Percentiles rank a stretch among this genome's conserved stretches.
These are phyloP conservation scores for Saturnispora halmiae DNA, from an alignment of 805 yeast species.

Conservation along the genomic window DNA sequence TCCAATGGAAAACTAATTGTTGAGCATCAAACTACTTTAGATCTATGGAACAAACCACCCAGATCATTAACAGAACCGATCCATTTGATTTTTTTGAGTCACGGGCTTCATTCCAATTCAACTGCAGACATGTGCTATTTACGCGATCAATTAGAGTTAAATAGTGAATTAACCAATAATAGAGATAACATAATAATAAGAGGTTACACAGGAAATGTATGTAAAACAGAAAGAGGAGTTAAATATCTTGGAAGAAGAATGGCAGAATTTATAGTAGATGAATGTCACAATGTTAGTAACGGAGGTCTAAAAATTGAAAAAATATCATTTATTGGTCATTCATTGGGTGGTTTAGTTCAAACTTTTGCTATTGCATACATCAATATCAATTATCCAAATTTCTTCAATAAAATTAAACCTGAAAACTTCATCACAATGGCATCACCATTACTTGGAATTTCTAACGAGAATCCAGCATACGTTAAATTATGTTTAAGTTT, in stretches of 20 bases:
- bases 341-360: conserved; percentile 88
- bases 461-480: conserved; percentile 79
- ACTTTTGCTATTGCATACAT: conserved; percentile 84
- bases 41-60: conserved; percentile 69
- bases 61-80: conserved; percentile 42
- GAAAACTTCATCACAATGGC: conserved; percentile 77
- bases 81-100: conserved; percentile 81
- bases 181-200: conserved; percentile 67
- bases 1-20: conserved; percentile 31
- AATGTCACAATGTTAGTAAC: no score
- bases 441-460: conserved; percentile 80
- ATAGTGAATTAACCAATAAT: conserved; percentile 24
- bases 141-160: conserved; percentile 65
- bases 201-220: conserved; percentile 75
- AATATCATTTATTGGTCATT: conserved; percentile 86
- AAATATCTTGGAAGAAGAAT: conserved; percentile 74
- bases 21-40: conserved; percentile 48
- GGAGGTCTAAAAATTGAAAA: conserved; percentile 24
- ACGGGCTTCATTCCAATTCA: conserved; percentile 85
- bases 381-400: conserved; percentile 55
- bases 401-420: conserved; percentile 60
- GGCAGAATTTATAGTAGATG: conserved; percentile 60
- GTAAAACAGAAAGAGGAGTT: conserved; percentile 84
- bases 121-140: conserved; percentile 85
- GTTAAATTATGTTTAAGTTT: conserved; percentile 76